phyloP scores from a whole-genome alignment of 2,329 filamentous ascomycete genomes.

The Alternaria sp. region DNA sequence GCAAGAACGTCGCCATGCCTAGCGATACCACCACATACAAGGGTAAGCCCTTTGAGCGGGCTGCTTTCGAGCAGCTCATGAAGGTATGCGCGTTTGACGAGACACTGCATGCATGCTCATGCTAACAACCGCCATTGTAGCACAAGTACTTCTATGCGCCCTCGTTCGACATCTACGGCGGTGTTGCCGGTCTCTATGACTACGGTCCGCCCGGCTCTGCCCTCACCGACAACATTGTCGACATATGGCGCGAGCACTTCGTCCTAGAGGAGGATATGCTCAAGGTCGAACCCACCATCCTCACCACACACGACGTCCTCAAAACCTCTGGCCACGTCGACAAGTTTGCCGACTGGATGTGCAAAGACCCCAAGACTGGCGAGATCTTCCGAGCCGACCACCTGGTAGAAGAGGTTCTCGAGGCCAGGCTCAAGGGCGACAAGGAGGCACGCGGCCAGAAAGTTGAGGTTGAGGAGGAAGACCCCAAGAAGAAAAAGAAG shows the following conservation, averaged over 20 bases:
- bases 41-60: slow-evolving; percentile 88
- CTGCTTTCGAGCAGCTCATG: slow-evolving; percentile 83
- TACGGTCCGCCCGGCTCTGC: slow-evolving; percentile 90
- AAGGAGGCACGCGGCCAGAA: slow-evolving; percentile 90
- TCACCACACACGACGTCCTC: slow-evolving; percentile 92
- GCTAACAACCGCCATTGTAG: slow-evolving; percentile 35
- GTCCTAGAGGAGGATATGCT: slow-evolving; percentile 94
- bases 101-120: slow-evolving; percentile 29
- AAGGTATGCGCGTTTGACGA: slow-evolving; percentile 70
- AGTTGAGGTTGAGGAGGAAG: slow-evolving; percentile 77
- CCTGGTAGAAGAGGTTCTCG: slow-evolving; percentile 92
- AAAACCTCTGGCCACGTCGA: slow-evolving; percentile 96
- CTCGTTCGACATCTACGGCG: slow-evolving; percentile 93
- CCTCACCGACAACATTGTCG: slow-evolving; percentile 86
- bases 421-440: slow-evolving; percentile 85
- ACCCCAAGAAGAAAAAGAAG: slow-evolving; percentile 89
- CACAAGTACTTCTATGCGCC: slow-evolving; percentile 82
- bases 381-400: slow-evolving; percentile 97
- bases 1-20: slow-evolving; percentile 43
- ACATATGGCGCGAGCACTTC: slow-evolving; percentile 92
- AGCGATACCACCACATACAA: slow-evolving; percentile 65
- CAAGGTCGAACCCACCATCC: slow-evolving; percentile 90
- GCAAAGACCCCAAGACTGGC: slow-evolving; percentile 96
- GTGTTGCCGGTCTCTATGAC: slow-evolving; percentile 88
- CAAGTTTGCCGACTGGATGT: slow-evolving; percentile 99